A percentile compares a stretch with the other conserved stretches of the same genome.
phyloP scores from a whole-genome alignment of 2,329 filamentous ascomycete species.

The Bisporella sp. region DNA sequence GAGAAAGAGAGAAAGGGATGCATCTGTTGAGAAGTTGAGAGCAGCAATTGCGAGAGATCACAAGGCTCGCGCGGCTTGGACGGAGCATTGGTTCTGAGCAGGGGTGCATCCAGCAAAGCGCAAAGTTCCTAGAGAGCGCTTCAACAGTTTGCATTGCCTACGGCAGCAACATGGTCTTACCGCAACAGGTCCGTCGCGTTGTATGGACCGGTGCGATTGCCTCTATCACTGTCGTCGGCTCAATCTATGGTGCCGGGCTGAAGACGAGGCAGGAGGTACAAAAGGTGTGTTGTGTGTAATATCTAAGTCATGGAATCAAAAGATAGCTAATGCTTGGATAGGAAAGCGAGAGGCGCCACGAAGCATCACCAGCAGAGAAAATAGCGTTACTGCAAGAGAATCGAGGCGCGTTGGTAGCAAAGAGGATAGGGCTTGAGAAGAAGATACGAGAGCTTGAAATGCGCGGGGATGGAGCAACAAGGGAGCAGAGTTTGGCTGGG shows the following conservation, averaged over 20 bases:
- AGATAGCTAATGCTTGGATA: constrained; percentile 14
- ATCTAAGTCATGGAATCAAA: too few relatives aligned
- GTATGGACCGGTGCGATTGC: constrained; percentile 48
- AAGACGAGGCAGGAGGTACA: constrained; percentile 45
- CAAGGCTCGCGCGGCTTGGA: too few relatives aligned
- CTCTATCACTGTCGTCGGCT: constrained; percentile 48
- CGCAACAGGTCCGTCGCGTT: constrained; percentile 35
- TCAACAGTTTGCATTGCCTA: neutral
- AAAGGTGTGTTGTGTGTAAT: constrained; percentile 34
- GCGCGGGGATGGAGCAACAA: constrained; percentile 32
- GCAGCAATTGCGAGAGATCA: neutral
- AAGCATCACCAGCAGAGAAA: constrained; percentile 45
- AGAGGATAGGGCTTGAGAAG: constrained; percentile 45
- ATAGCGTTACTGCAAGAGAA: constrained; percentile 45
- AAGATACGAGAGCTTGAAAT: constrained; percentile 46
- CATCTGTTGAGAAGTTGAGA: neutral
- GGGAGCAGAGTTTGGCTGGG: constrained; percentile 29
- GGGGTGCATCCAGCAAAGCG: neutral
- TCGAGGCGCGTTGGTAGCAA: constrained; percentile 40
- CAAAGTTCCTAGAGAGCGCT: neutral
- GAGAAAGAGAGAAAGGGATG: neutral
- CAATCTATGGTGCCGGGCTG: constrained; percentile 52
- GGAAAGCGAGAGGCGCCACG: constrained; percentile 37
- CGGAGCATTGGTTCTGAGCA: neutral
- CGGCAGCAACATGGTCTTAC: neutral